Conservation (phyloP, 2,329 filamentous ascomycete species). For the Zopfia rhizophila region DNA sequence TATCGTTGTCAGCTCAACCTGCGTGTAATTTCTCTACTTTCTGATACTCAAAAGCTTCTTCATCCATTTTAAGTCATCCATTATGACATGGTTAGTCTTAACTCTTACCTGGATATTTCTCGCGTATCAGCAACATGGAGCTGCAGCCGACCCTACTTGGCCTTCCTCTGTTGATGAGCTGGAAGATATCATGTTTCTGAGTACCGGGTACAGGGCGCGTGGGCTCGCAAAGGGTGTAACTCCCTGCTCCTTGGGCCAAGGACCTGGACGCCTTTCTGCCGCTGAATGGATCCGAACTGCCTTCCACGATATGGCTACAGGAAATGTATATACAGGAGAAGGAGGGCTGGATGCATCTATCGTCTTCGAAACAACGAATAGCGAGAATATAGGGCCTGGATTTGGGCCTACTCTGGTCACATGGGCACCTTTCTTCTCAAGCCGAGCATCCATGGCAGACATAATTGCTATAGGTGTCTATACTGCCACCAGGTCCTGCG, state of each 20-base stretch:
- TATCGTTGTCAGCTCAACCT: too few species aligned
- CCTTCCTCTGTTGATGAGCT: slow-evolving; percentile 69
- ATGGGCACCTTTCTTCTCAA: slow-evolving; percentile 65
- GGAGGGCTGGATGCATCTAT: slow-evolving; percentile 71
- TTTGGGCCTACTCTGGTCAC: slow-evolving; percentile 65
- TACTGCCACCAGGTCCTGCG: slow-evolving; percentile 68
- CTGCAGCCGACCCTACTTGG: slow-evolving; percentile 66
- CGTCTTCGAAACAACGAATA: slow-evolving; percentile 66
- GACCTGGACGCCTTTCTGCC: slow-evolving; percentile 66
- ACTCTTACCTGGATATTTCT: slow-evolving; percentile 18
- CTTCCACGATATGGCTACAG: slow-evolving; percentile 71
- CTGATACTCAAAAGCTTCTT: too few species aligned
- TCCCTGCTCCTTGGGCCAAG: slow-evolving; percentile 65
- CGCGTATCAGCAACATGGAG: slow-evolving; percentile 19
- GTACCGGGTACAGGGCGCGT: slow-evolving; percentile 64
- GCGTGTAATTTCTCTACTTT: background rate
- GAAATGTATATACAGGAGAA: slow-evolving; percentile 57
- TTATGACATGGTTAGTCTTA: slow-evolving; percentile 21
- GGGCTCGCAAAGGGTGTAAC: slow-evolving; percentile 67
- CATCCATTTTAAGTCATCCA: too few species aligned
- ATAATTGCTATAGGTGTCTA: slow-evolving; percentile 69
- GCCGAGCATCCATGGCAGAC: slow-evolving; percentile 65
- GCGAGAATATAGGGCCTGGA: slow-evolving; percentile 67
- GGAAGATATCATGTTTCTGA: slow-evolving; percentile 72
- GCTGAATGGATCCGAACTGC: slow-evolving; percentile 71